A percentile compares a stretch with the other conserved stretches of the same genome.
phyloP scores from a whole-genome alignment of 2,329 filamentous ascomycete species.

The Penicillium italicum region DNA sequence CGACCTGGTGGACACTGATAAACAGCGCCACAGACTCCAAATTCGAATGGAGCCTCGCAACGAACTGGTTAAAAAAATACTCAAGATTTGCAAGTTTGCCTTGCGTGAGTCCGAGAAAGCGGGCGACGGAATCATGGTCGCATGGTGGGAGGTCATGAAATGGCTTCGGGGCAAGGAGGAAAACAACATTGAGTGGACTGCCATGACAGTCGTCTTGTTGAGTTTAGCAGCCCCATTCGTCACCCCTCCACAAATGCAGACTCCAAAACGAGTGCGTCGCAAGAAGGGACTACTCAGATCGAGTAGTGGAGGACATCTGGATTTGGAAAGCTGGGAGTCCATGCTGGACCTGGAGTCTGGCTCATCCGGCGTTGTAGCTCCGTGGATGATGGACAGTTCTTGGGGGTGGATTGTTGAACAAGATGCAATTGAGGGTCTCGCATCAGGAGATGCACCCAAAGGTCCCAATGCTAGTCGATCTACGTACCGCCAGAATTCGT shows the following conservation, averaged over 20 bases:
- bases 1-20: slow-evolving; percentile 62
- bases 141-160: slow-evolving; percentile 70
- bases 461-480: slow-evolving; percentile 19
- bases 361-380: slow-evolving; percentile 38
- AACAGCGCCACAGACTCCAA: slow-evolving; percentile 61
- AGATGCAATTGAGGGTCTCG: slow-evolving; percentile 37
- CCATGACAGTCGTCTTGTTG: slow-evolving; percentile 61
- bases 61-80: slow-evolving; percentile 57
- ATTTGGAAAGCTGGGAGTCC: slow-evolving; percentile 47
- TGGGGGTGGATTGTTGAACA: slow-evolving; percentile 71
- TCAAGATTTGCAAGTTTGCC: slow-evolving; percentile 62
- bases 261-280: slow-evolving; percentile 37
- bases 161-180: slow-evolving; percentile 59
- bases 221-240: slow-evolving; percentile 61
- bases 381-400: slow-evolving; percentile 56
- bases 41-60: slow-evolving; percentile 65
- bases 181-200: slow-evolving; percentile 65
- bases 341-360: slow-evolving; percentile 49
- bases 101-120: slow-evolving; percentile 55
- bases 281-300: slow-evolving; percentile 47
- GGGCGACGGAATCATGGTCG: slow-evolving; percentile 60
- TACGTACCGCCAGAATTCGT: slow-evolving; percentile 40
- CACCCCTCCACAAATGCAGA: slow-evolving; percentile 32
- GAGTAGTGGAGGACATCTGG: slow-evolving; percentile 47
- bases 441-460: slow-evolving; percentile 14